Percentiles rank a stretch among this genome's conserved stretches.
phyloP scores from a whole-genome alignment of 2,329 filamentous ascomycete species.

The Nigrograna mackinnonii region DNA sequence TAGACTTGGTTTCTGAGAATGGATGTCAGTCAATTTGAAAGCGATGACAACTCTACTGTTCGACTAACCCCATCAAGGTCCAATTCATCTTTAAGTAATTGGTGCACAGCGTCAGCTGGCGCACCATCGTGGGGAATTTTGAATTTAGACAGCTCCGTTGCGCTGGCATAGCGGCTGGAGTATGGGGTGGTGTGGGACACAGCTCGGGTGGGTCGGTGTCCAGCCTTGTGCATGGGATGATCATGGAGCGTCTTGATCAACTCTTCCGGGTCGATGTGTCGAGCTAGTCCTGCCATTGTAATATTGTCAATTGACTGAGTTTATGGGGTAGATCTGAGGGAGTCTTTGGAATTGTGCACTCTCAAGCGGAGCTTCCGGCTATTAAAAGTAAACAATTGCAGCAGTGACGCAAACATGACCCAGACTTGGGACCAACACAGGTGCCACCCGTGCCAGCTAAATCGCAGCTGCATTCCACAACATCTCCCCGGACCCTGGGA shows the following conservation, averaged over 20 bases:
- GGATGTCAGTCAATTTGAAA: constrained; percentile 12
- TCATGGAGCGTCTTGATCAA: constrained; percentile 58
- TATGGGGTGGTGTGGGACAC: constrained; percentile 61
- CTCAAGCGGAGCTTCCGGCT: neutral
- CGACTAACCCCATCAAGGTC: constrained; percentile 35
- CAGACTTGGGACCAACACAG: too few relatives aligned
- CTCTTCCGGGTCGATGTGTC: constrained; percentile 56
- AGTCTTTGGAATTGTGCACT: too few relatives aligned
- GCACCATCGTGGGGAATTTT: constrained; percentile 61
- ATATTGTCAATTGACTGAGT: constrained; percentile 2
- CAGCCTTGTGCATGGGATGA: constrained; percentile 44
- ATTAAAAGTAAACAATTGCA: neutral
- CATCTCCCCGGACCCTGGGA: too few relatives aligned
- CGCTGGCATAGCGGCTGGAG: constrained; percentile 59
- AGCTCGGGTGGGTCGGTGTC: constrained; percentile 36
- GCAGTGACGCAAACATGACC: constrained; percentile 6
- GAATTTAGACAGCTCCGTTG: constrained; percentile 63
- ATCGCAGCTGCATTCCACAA: neutral
- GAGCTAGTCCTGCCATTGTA: constrained; percentile 53
- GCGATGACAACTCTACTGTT: neutral
- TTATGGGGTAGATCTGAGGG: too few relatives aligned
- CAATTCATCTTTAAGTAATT: constrained; percentile 56
- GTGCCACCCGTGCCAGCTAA: too few relatives aligned
- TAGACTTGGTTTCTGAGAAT: constrained; percentile 65
- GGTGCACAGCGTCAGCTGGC: constrained; percentile 66